Evolutionary conservation across 371 early-diverging fungal species (phyloP).

Genomic region (Haplosporangium sp.): DNA sequence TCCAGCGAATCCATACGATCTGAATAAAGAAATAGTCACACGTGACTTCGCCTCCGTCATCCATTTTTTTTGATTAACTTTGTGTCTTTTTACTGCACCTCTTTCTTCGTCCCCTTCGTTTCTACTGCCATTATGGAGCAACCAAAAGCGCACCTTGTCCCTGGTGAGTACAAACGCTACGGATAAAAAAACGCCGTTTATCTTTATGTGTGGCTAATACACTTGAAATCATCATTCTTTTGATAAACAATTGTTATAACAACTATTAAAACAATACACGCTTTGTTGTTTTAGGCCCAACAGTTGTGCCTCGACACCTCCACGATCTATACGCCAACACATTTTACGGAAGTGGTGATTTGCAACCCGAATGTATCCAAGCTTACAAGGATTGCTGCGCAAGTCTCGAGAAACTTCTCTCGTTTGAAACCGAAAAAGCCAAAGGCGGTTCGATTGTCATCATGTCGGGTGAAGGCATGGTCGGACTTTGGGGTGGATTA

Average conservation of each 20-base stretch:
- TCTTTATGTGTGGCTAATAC: background rate
- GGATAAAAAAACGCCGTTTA: background rate
- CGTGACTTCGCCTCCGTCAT: too few species aligned
- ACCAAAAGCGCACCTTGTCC: slow-evolving; percentile 36
- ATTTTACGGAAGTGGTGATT: slow-evolving; percentile 51
- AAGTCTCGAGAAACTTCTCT: slow-evolving; percentile 16
- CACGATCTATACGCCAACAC: slow-evolving; percentile 23
- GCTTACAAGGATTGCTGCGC: slow-evolving; percentile 26
- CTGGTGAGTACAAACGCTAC: slow-evolving; percentile 17
- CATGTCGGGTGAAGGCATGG: slow-evolving; percentile 53
- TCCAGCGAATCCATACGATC: too few species aligned
- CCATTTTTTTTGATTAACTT: too few species aligned
- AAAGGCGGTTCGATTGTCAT: slow-evolving; percentile 37
- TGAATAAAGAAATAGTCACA: too few species aligned
- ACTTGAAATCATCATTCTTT: background rate
- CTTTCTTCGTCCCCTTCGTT: background rate
- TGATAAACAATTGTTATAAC: background rate
- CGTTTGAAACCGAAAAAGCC: slow-evolving; percentile 11
- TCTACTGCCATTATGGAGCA: slow-evolving; percentile 15
- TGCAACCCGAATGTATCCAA: slow-evolving; percentile 21
- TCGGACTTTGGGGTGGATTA: slow-evolving; percentile 46
- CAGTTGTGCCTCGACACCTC: slow-evolving; percentile 31
- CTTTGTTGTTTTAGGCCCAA: slow-evolving; percentile 27
- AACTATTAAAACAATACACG: background rate
- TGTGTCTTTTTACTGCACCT: background rate